Base-by-base conservation (phyloP, 768 basidiomycete species). In the Rhizopogon vesiculosus region DNA sequence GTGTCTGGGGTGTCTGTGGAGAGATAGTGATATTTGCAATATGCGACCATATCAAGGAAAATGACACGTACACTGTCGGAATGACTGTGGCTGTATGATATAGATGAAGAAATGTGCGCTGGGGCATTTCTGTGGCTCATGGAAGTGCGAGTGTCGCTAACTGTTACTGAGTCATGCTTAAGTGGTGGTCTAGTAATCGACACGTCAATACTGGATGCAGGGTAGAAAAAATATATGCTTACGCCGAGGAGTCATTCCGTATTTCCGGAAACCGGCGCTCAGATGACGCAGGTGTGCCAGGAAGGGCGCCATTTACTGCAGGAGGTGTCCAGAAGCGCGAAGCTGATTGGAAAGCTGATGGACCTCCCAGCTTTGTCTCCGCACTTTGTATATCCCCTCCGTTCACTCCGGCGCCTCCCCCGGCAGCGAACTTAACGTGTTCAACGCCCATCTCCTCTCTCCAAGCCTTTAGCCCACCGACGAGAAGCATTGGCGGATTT, bases 381-480 rank as follows among this genome's bases (percentile, higher is more conserved):
- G 15, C 16, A 19, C 33, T 35, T 22, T 8, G 19, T 49, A 10
- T 25, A 16, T 16, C 48, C 15, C 16, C 33, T 38, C 15, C 46
- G 15, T 35, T 38, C 35, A 6, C 15, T 49, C 15, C 15, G 16
- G 18, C 48, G 5, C 22, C 15, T 38, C 13, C 35, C 35, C 15
- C 15, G 16, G 42, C 44, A 62, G 64, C 65, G 29, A 62, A 68
- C 60, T 51, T 62, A 49, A 77, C 65, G 54, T 72, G 72, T 1
- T 67, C 67, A 16, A 76, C 77, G 1, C 82, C 78, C 46, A 88
- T 69, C 45, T 81, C 79, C 49, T 67, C 73, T 64, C 79, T 83
- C 93, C 94, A 98, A 3, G 85, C 90, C 46, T 86, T 80, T 45
- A 92, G 74, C 1, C 96, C 96, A 3, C 95, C 96, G 5, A 87